Conservation (phyloP, 805 yeast species). For the Candida broadrunensis region DNA sequence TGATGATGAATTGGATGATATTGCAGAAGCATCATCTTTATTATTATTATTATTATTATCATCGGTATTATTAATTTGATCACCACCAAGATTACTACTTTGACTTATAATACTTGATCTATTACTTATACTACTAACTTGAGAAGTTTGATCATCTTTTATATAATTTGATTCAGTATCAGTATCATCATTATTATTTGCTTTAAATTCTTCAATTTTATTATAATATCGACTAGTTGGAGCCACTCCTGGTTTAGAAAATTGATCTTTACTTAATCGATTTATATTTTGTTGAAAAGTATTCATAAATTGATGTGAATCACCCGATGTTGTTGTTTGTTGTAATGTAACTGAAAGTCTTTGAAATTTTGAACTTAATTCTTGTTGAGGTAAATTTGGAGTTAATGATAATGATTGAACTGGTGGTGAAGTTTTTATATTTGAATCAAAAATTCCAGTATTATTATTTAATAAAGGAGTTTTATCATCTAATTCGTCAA, state of each 20-base stretch:
- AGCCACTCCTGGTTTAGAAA: background rate
- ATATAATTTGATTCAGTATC: conserved; percentile 3
- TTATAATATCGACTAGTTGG: conserved; percentile 18
- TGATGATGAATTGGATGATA: background rate
- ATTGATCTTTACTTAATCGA: conserved; percentile 16
- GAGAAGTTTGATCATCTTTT: conserved; percentile 13
- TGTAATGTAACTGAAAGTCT: conserved; percentile 36
- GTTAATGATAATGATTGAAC: background rate
- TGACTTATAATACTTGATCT: conserved; percentile 21
- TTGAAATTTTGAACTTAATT: conserved; percentile 32
- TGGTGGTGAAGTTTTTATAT: background rate
- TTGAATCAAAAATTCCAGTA: conserved; percentile 2
- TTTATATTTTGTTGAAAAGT: conserved; percentile 38
- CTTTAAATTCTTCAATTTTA: conserved; percentile 22
- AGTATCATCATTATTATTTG: background rate
- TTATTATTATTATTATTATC: too few species aligned
- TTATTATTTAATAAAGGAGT: conserved; percentile 24
- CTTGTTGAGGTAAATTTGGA: conserved; percentile 27
- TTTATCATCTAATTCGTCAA: conserved; percentile 20
- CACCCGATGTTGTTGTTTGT: conserved; percentile 32
- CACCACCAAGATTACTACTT: background rate
- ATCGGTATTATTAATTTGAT: too few species aligned
- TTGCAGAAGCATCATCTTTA: background rate
- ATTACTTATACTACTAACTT: conserved; percentile 21
- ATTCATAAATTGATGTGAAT: conserved; percentile 36